Conservation (phyloP, 345 rosid species). For the Luvunga scandens region DNA sequence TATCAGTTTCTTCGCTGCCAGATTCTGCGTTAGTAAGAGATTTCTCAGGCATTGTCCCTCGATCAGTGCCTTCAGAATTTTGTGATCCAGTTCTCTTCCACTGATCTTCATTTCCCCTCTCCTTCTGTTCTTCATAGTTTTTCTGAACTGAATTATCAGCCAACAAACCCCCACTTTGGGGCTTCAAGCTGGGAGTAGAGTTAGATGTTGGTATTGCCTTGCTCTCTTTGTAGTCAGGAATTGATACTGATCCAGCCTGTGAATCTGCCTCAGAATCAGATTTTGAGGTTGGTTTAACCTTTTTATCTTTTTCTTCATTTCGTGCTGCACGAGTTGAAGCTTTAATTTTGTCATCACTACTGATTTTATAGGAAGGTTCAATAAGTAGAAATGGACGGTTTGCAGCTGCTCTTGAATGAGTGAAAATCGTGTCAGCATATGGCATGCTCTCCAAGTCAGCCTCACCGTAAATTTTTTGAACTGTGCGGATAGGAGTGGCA, state of each 20-base stretch:
- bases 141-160: slow-evolving; percentile 16
- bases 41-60: slow-evolving; percentile 19
- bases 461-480: slow-evolving; percentile 70
- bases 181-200: slow-evolving; percentile 29
- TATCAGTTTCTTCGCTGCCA: slow-evolving; percentile 21
- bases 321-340: slow-evolving; percentile 33
- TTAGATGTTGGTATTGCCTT: slow-evolving; percentile 22
- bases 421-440: slow-evolving; percentile 55
- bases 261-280: slow-evolving; percentile 30
- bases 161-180: slow-evolving; percentile 10
- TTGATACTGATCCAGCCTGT: slow-evolving; percentile 27
- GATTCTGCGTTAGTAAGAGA: slow-evolving; percentile 21
- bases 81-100: slow-evolving; percentile 22
- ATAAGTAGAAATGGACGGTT: slow-evolving; percentile 64
- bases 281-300: slow-evolving; percentile 40
- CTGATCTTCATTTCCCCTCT: slow-evolving; percentile 24
- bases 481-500: slow-evolving; percentile 91
- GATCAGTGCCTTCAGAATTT: slow-evolving; percentile 18
- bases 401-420: slow-evolving; percentile 45
- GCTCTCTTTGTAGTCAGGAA: slow-evolving; percentile 32
- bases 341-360: slow-evolving; percentile 52
- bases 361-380: slow-evolving; percentile 77
- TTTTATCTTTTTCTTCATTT: slow-evolving; percentile 48
- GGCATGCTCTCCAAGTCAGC: slow-evolving; percentile 67
- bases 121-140: slow-evolving; percentile 31